Base-by-base conservation (phyloP, 169 alveolate genomes). In the Eimeria zaria region DNA sequence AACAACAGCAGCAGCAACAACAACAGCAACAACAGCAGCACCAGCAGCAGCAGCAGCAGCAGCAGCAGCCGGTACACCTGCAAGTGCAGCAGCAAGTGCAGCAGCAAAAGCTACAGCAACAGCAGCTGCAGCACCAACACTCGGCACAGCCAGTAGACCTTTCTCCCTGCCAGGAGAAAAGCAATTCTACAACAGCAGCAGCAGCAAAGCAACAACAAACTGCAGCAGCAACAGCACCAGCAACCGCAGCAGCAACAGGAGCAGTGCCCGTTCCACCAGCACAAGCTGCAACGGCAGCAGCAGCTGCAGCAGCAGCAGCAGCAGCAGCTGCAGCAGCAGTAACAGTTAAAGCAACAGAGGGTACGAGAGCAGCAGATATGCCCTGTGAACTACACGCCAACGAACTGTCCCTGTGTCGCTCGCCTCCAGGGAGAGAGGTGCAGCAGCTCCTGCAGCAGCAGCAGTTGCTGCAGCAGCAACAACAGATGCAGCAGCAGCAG, bases 361-460 rank as follows among this genome's bases (percentile, higher is more conserved):
- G 62, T 5, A 36, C 62, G 41, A 62, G 36, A n/a, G 88, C 88
- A 39, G 88, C 58, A 78, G 62, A 48, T 5, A 46, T 62, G 12
- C 62, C 88, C 14, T 14, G 39, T 51, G 58, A 7, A 27, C 74
- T 5, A 18, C 74, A 62, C 6, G 16, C 27, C 39, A 18, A 62
- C 9, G 39, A 62, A 62, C n/a, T 62, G 74, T n/a, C 74, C 9
- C 74, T 6, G 30, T n/a, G 39, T 6, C 30, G 33, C 39, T 6
- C 27, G 74, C 9, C 27, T 8, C 74, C 6, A 62, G 39, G 27
- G 74, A 18, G 33, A n/a, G 30, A 67, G 78, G 22, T 8, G 46
- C 78, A 67, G 78, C 78, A 67, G 78, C 78, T n/a, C n/a, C n/a
- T n/a, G n/a, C n/a, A n/a, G n/a, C n/a, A 67, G 78, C 78, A 67